A percentile compares a stretch with the other conserved stretches of the same genome.
Evolutionary conservation across 1,284 basidiomycete species (phyloP).

Genomic region (Porogramme epimiltina): DNA sequence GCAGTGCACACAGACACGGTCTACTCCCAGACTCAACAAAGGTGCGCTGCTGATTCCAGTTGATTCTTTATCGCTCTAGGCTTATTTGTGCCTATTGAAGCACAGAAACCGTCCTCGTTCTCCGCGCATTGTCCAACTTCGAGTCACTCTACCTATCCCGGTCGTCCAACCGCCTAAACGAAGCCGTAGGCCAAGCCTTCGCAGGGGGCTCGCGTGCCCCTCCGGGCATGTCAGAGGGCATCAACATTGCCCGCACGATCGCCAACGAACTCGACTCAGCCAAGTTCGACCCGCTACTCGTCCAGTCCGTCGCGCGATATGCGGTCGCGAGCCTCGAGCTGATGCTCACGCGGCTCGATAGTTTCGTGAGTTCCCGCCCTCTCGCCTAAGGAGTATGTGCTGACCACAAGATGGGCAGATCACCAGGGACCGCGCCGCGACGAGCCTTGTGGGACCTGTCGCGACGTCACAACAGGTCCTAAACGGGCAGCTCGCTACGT

Average conservation of each 20-base stretch:
- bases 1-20: slow-evolving; percentile 92
- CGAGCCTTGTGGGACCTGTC: slow-evolving; percentile 72
- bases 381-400: neutral
- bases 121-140: slow-evolving; percentile 81
- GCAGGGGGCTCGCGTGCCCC: slow-evolving; percentile 65
- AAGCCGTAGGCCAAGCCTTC: slow-evolving; percentile 76
- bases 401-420: slow-evolving; percentile 46
- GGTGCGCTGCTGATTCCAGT: slow-evolving; percentile 44
- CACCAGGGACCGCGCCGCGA: slow-evolving; percentile 76
- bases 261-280: slow-evolving; percentile 93
- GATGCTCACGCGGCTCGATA: slow-evolving; percentile 63
- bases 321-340: slow-evolving; percentile 67
- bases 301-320: slow-evolving; percentile 77
- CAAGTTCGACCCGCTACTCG: slow-evolving; percentile 88
- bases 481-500: slow-evolving; percentile 79
- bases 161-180: slow-evolving; percentile 81
- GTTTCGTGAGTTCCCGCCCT: slow-evolving; percentile 51
- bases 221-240: slow-evolving; percentile 77
- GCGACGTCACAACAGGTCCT: slow-evolving; percentile 77
- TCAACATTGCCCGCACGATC: slow-evolving; percentile 73
- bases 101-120: slow-evolving; percentile 86
- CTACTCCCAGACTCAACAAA: slow-evolving; percentile 83
- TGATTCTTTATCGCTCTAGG: neutral
- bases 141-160: slow-evolving; percentile 86
- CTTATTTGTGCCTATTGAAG: slow-evolving; percentile 40